Conservation (phyloP, 345 rosid species). For the Nasturtium officinale region DNA sequence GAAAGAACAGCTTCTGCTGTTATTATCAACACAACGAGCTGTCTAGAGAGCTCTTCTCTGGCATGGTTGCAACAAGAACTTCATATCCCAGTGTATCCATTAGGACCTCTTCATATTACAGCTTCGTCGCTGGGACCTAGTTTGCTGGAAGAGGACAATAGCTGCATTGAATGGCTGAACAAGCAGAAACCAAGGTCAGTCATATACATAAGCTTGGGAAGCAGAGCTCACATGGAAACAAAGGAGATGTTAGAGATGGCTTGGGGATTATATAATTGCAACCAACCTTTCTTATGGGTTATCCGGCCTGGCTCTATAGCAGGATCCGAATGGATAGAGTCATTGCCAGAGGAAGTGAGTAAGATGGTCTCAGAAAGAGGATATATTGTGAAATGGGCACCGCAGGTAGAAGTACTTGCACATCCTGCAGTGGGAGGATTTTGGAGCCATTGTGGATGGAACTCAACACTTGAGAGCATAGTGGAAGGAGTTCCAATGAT, state of each 20-base stretch:
- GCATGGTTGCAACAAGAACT: conserved; percentile 38
- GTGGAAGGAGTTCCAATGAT: conserved; percentile 46
- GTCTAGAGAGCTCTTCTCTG: conserved; percentile 32
- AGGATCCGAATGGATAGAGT: conserved; percentile 12
- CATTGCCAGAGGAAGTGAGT: conserved; percentile 26
- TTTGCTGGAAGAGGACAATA: conserved; percentile 34
- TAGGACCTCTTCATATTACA: conserved; percentile 40
- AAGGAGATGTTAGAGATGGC: conserved; percentile 40
- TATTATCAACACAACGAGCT: conserved; percentile 32
- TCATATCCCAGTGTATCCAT: conserved; percentile 8
- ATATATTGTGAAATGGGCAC: conserved; percentile 42
- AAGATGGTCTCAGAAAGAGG: conserved; percentile 34
- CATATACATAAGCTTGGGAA: conserved; percentile 66
- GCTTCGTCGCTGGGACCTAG: neutral
- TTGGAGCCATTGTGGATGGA: conserved; percentile 50
- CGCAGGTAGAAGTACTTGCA: conserved; percentile 34
- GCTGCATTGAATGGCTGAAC: conserved; percentile 59
- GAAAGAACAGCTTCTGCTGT: conserved; percentile 20
- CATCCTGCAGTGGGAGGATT: conserved; percentile 44
- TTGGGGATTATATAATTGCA: conserved; percentile 41
- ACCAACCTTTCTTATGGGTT: conserved; percentile 46
- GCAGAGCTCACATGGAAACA: conserved; percentile 34
- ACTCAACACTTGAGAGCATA: conserved; percentile 44
- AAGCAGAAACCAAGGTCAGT: conserved; percentile 50
- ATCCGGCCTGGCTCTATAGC: conserved; percentile 15